Conservation (phyloP, 1,139 yeast species). For the Scheffersomyces quercinus region DNA sequence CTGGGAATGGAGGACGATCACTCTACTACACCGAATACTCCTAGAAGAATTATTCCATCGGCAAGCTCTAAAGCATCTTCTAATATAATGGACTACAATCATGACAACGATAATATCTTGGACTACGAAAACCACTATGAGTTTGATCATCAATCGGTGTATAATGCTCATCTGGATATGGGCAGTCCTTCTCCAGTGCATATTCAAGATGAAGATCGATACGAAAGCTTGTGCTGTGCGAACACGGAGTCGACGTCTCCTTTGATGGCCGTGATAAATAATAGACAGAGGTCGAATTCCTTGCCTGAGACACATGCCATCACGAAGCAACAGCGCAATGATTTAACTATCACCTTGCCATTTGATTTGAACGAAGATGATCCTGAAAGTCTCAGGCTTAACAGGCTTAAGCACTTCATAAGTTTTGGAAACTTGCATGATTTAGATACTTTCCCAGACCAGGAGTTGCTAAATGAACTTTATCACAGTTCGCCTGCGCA, state of each 20-base stretch:
- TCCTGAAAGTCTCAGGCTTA: conserved; percentile 18
- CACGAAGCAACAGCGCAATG: conserved; percentile 2
- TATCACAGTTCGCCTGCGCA: conserved; percentile 1
- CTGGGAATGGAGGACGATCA: conserved; percentile 6
- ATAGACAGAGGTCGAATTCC: conserved; percentile 21
- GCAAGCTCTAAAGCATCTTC: conserved; percentile 7
- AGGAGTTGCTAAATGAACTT: not conserved
- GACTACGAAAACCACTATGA: not conserved
- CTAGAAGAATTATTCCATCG: conserved; percentile 2
- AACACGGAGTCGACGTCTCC: conserved; percentile 18
- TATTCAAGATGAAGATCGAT: conserved; percentile 2
- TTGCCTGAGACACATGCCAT: conserved; percentile 19
- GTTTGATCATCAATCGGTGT: conserved; percentile 1
- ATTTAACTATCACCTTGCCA: not conserved
- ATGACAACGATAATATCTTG: not conserved
- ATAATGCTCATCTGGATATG: not conserved
- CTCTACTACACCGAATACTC: conserved; percentile 4
- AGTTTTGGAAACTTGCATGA: conserved; percentile 13
- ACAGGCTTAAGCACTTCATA: conserved; percentile 28
- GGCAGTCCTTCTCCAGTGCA: too few species aligned
- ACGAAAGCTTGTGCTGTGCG: not conserved
- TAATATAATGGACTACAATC: conserved; percentile 7
- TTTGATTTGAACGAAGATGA: conserved; percentile 10
- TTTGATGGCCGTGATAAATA: conserved; percentile 1
- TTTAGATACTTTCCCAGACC: not conserved